Evolutionary conservation across 352 stramenopile genomes (phyloP), one percentile per base, ranked within the genome.

Genomic region (Phytophthora sojae): DNA sequence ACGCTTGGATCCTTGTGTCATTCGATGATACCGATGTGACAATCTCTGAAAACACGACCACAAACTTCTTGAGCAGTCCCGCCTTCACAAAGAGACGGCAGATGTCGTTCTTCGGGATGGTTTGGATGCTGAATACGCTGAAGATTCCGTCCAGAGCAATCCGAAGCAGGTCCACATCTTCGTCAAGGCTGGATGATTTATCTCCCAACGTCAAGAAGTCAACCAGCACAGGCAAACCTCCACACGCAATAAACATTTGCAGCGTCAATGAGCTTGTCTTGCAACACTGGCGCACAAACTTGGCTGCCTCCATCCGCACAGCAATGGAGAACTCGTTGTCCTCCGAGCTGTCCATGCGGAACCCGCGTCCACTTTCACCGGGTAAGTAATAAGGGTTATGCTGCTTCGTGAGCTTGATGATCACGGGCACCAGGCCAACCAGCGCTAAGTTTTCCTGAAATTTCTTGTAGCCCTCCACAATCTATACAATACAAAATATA

Each of bases 61-160:
- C 83, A 49, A 98, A 95, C 75, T 96, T 94, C 30, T 85, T 84
- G 7, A 98, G 76, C 9, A 98, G 69, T 0, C 94, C 94, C 0
- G 96, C 87, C 67, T 98, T 98, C 5, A 98, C 91, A 70, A 98
- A 98, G n/a, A 98, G 83, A 11, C 94, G 88, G 65, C 94, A 98
- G 67, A 98, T 98, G 58, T 98, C 94, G 69, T 97, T 97, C 60
- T 97, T 97, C 3, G 89, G 90, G 51, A 97, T 97, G 1, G 92
- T 96, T 68, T 97, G 94, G 3, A 98, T 83, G 7, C 87, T 83
- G 66, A 98, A 98, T 4, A 98, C 90, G 57, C 90, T 92, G 57
- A 93, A 83, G 51, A 98, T 96, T 49, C 94, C 94, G 61, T 98
- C 89, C 57, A 98, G 67, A 5, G 90, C 93, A 49, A 98, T 97